Evolutionary conservation across 257 asterid species (phyloP), one percentile per base, ranked within the genome.

Genomic region (Solanum sejunctum): DNA sequence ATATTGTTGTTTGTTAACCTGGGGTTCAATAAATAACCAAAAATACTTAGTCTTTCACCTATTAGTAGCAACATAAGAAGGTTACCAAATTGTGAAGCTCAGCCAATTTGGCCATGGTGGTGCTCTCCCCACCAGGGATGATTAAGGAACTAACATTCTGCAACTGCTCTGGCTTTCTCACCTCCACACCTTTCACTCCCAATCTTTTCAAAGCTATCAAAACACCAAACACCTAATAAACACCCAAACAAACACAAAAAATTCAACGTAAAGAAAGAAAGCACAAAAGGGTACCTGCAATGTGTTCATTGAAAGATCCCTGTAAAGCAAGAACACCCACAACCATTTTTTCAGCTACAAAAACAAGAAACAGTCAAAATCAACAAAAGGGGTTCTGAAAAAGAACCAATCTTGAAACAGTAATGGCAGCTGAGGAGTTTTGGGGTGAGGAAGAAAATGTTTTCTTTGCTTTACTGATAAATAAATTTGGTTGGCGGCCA

Each of bases 81-180:
- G 72, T 54, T 80, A 95, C 99, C 88, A 97, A 92, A 89, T 97
- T 97, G 85, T 95, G 99, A 80, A 88, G 93, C 88, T 95, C 96
- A 1, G 99, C 99, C 49, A 97, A 90, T 91, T 95, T 97, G 51
- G 99, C 99, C 99, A 97, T 97, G 89, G 99, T 93, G 73, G 99
- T 97, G 89, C 99, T 97, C 91, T 97, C 99, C 4, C 99, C 99
- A 60, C 99, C 99, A 1, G 99, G 99, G 51, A 97, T 97, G 84
- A 97, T 97, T 56, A 97, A 98, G 26, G 94, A 95, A 85, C 82
- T 82, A 64, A 97, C 92, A 86, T 75, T 89, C 77, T 87, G 93
- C 47, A 97, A 93, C 93, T 97, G 99, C 82, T 95, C 97, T 81
- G 99, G 94, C 85, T 97, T 97, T 92, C 92, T 92, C 86, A 97